Base-by-base conservation (phyloP, 1,284 basidiomycete genomes). In the Amylostereum areolatum region DNA sequence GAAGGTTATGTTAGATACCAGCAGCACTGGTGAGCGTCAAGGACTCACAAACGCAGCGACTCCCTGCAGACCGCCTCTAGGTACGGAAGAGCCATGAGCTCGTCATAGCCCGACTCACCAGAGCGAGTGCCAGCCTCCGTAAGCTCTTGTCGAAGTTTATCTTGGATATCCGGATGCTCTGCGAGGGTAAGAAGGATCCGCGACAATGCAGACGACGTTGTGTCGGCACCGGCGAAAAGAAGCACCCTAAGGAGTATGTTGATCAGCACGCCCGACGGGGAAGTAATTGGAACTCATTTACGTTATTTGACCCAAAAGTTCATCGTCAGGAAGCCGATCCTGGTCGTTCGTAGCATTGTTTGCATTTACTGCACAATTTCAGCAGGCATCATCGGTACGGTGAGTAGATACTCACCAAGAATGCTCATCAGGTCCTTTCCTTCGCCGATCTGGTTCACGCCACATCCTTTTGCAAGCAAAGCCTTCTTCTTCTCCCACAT, bases 271-370 rank as follows among this genome's bases (percentile, higher is more conserved):
- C 18, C 18, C 18, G 18, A 18, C 18, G 18, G 18, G 18, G 18
- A 18, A 18, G 18, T 18, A 18, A 18, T 18, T 18, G 18, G 18
- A 18, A 18, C 18, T 18, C 18, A 18, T 18, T 18, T 49, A 49
- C 54, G 40, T 49, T 42, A 56, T 52, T 28, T 56, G 55, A 2
- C 47, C 47, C 9, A 54, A 25, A 8, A 56, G 41, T 34, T 54
- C 55, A 30, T 45, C 30, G 8, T 56, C 55, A 7, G 40, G 40
- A 4, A 53, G 39, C 3, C 36, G 33, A 31, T 54, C 55, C 5
- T 51, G 49, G 11, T 49, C 50, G 8, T 44, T 30, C 29, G 55
- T 43, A n/a, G 37, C 33, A 10, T 27, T 32, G 45, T 58, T 57
- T 29, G 40, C 44, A 24, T 46, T 41, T 24, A 50, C 48, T 49